phyloP scores from a whole-genome alignment of 2,329 filamentous ascomycete species.

The Trichoderma pleuroti region DNA sequence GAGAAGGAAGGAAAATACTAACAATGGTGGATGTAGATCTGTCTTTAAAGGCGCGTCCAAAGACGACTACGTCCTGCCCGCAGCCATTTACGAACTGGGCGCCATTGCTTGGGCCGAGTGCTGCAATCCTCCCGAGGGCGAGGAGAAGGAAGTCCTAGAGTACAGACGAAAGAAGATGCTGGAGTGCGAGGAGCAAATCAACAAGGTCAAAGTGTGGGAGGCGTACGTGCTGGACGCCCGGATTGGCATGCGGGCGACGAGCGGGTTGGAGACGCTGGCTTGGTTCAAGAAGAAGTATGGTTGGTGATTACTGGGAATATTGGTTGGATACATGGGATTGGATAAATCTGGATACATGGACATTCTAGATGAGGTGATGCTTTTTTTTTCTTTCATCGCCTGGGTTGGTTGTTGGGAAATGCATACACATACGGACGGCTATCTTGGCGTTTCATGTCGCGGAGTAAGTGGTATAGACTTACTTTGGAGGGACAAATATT shows the following conservation, averaged over 20 bases:
- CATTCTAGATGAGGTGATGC: background rate
- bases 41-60: slow-evolving; percentile 57
- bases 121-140: slow-evolving; percentile 36
- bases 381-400: background rate
- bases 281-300: slow-evolving; percentile 49
- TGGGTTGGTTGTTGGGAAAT: background rate
- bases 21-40: slow-evolving; percentile 33
- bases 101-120: slow-evolving; percentile 75
- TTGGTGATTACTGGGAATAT: background rate
- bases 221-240: slow-evolving; percentile 69
- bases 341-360: background rate
- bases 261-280: slow-evolving; percentile 61
- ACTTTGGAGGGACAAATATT: background rate
- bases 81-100: slow-evolving; percentile 82
- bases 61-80: slow-evolving; percentile 69
- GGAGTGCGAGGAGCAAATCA: slow-evolving; percentile 62
- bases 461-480: background rate
- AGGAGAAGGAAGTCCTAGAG: slow-evolving; percentile 31
- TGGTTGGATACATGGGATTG: background rate
- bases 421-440: slow-evolving; percentile 5
- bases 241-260: slow-evolving; percentile 69
- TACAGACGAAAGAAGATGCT: slow-evolving; percentile 49
- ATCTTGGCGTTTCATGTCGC: background rate
- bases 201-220: slow-evolving; percentile 68
- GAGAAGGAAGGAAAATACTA: background rate